Conservation (phyloP, 768 basidiomycete species). For the Kwoniella newhampshirensis region DNA sequence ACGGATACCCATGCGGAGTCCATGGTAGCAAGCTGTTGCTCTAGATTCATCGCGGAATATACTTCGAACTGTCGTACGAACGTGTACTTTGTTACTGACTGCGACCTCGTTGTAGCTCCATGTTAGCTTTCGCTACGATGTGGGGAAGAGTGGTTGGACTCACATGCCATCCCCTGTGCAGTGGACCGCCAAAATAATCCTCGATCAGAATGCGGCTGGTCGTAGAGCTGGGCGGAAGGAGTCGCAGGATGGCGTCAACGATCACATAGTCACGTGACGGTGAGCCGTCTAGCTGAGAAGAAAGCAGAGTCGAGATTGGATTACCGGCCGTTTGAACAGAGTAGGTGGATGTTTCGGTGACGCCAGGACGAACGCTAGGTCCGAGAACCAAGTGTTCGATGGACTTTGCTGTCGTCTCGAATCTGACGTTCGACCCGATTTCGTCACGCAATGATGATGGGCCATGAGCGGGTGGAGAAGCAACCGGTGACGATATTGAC, state of each 20-base stretch:
- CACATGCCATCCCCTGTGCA: constrained; percentile 15
- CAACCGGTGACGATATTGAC: no score
- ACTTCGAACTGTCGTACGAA: no score
- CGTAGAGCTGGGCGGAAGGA: constrained; percentile 6
- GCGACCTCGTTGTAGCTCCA: no score
- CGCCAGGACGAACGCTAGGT: constrained; percentile 10
- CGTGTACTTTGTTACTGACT: not conserved
- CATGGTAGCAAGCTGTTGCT: not conserved
- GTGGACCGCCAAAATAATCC: constrained; percentile 11
- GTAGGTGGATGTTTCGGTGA: constrained; percentile 1
- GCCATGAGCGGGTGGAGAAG: no score
- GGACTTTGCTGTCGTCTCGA: constrained; percentile 4
- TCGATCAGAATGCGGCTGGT: not conserved
- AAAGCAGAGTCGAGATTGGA: no score
- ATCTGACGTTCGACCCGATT: not conserved
- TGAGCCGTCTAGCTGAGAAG: no score
- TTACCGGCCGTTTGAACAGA: not conserved
- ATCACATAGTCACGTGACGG: not conserved
- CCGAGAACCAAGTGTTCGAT: constrained; percentile 11
- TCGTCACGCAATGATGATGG: no score
- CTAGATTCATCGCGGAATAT: not conserved
- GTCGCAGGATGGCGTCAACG: constrained; percentile 5
- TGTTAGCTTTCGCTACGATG: no score
- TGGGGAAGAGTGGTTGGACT: no score
- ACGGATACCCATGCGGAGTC: constrained; percentile 23